These are phyloP conservation scores for Chamaecrista fasciculata DNA, from an alignment of 306 rosid species.

Conservation along the genomic window DNA sequence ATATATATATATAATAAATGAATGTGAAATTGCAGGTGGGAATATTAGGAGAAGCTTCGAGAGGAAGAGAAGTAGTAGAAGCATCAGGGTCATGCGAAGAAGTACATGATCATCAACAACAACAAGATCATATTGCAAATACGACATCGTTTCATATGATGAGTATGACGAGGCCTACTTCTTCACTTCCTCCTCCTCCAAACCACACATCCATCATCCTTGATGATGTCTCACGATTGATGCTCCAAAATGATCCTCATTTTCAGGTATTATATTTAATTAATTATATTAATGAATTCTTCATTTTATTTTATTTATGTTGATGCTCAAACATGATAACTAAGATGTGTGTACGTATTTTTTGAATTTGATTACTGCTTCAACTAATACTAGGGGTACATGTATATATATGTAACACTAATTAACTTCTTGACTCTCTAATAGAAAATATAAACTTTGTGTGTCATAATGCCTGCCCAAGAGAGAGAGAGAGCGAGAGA, in stretches of 20 bases:
- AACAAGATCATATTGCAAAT: conserved; percentile 48
- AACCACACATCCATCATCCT: conserved; percentile 75
- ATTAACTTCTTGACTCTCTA: conserved; percentile 49
- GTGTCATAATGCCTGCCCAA: conserved; percentile 32
- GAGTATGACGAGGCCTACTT: conserved; percentile 59
- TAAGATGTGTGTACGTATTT: neutral
- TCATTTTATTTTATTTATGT: conserved; percentile 30
- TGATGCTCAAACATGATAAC: conserved; percentile 50
- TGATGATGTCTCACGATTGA: conserved; percentile 66
- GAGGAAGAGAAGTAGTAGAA: conserved; percentile 48
- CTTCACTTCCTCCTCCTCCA: conserved; percentile 76
- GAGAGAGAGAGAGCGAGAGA: too few species aligned
- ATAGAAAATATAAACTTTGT: conserved; percentile 40
- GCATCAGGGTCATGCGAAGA: conserved; percentile 57
- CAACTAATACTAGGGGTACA: conserved; percentile 65
- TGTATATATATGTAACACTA: neutral
- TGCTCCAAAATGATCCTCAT: conserved; percentile 67
- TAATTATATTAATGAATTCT: too few species aligned
- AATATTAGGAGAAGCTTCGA: conserved; percentile 70
- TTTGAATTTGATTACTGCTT: conserved; percentile 48
- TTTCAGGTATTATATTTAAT: too few species aligned
- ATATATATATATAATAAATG: neutral
- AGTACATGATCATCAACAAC: conserved; percentile 42
- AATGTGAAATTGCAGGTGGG: conserved; percentile 55
- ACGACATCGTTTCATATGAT: conserved; percentile 55